phyloP scores from a whole-genome alignment of 2,329 filamentous ascomycete species.

The Juglanconis oblonga region DNA sequence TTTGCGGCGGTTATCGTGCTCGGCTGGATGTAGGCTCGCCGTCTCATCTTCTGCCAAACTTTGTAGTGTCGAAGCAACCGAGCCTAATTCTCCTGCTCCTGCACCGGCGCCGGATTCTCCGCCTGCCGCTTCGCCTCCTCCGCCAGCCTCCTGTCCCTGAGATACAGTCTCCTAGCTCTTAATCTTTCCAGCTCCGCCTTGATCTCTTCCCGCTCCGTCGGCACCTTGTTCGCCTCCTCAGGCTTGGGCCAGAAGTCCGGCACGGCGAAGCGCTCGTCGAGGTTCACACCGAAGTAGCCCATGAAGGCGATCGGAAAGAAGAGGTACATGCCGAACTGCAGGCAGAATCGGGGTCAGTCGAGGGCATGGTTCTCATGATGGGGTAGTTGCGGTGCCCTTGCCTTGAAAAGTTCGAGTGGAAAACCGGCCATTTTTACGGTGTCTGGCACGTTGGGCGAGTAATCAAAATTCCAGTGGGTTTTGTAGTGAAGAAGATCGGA shows the following conservation, averaged over 20 bases:
- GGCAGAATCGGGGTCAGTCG: not conserved
- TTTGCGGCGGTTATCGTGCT: too few species aligned
- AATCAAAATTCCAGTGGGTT: not conserved
- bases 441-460: not conserved
- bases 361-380: slow-evolving; percentile 1
- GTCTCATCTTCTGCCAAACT: too few species aligned
- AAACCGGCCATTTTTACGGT: slow-evolving; percentile 66
- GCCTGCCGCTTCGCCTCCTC: slow-evolving; percentile 31
- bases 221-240: slow-evolving; percentile 72
- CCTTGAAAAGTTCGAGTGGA: slow-evolving; percentile 95
- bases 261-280: slow-evolving; percentile 86
- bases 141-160: slow-evolving; percentile 63
- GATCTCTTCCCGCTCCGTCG: slow-evolving; percentile 78
- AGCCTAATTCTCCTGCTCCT: slow-evolving; percentile 23
- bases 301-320: slow-evolving; percentile 98
- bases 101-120: slow-evolving; percentile 7
- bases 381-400: slow-evolving; percentile 34
- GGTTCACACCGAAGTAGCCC: slow-evolving; percentile 99
- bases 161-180: slow-evolving; percentile 64
- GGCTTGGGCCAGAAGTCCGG: slow-evolving; percentile 90
- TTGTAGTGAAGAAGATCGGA: not conserved
- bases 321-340: slow-evolving; percentile 95
- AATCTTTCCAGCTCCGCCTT: slow-evolving; percentile 74
- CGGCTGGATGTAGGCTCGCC: too few species aligned
- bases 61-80: slow-evolving; percentile 16